Evolutionary conservation across 2,329 filamentous ascomycete genomes (phyloP), one percentile per base, ranked within the genome.

Genomic region (Chlorencoelia australis): DNA sequence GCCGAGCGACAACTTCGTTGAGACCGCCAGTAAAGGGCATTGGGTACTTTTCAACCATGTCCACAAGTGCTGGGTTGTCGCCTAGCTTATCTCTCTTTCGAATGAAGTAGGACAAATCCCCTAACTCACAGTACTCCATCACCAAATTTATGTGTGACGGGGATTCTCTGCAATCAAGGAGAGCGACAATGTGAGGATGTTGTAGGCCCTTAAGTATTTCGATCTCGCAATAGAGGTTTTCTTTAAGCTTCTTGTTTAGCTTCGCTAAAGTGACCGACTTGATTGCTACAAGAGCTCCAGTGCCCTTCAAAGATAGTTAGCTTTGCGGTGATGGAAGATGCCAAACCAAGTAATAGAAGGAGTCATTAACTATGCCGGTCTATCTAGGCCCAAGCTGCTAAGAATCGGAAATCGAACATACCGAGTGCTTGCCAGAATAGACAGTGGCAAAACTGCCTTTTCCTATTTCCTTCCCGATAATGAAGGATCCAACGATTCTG

Each of bases 391-490:
- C 26, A 29, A 25, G 22, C 35, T 17, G 3, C 30, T 14, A 37
- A 27, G 29, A 10, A 28, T 17, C 17, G 27, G 24, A 22, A 11
- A 26, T 25, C 25, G 16, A 25, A 64, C 79, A 63, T 65, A 94
- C 87, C 65, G 82, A 82, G 63, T 93, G 84, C 51, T 79, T 77
- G 46, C 84, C 87, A 58, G 82, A 76, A 60, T 91, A 96, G 48
- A 98, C 91, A 49, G 87, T 87, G 48, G 91, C 91, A 67, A 96
- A 98, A 66, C 91, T 96, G 45, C 91, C 91, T 65, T 91, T 91
- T 46, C 91, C 91, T 58, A 96, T 95, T 65, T 95, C 85, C 50
- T 82, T 79, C 51, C 87, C 75, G 54, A 89, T 79, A 52, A 74
- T 73, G 62, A 93, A 95, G 9, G 47, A 47, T 54, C 82, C 77